Evolutionary conservation across 208 protist genomes (phyloP), one percentile per base, ranked within the genome.

Genomic region (Wallacemonas sp.): DNA sequence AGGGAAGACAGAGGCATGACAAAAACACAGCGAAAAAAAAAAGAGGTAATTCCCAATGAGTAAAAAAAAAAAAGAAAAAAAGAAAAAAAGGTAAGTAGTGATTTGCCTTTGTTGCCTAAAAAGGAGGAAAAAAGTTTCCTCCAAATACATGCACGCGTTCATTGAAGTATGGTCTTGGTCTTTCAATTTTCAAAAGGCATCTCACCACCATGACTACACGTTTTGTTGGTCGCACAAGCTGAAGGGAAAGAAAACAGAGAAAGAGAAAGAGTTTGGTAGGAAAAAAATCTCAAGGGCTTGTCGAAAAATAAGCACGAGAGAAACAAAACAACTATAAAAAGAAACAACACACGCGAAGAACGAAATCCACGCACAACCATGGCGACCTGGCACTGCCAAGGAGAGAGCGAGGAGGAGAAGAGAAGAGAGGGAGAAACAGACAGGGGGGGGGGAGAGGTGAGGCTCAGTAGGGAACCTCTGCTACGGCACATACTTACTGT

Each of bases 191-290:
- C 20, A 41, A 73, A 32, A 20, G 4, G 70, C 23, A 23, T 3
- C 8, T 22, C 20, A 18, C 44, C 12, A 18, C 7, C 44, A 5
- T 12, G 20, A 16, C 44, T 49, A 49, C 44, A 49, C 44, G 44
- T 49, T 22, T 49, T 49, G 44, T 49, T 26, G 44, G 44, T 49
- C 44, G 44, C 44, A 1, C 46, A 65, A 72, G 59, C 22, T 33
- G 10, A 67, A 80, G 41, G 68, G 73, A 61, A 73, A 76, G 48
- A 73, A 72, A 49, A 66, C 71, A 72, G 52, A 61, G 29, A 45
- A 65, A 70, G 59, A 39, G 29, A 57, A 70, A 32, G 14, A 52
- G 23, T 25, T 14, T 14, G 42, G n/a, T 5, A 2, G 42, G n/a
- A 22, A 14, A 0, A 48, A 48, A 39, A 39, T n/a, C n/a, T n/a